Percentiles rank a stretch among this genome's conserved stretches.
Evolutionary conservation across 2,329 filamentous ascomycete species (phyloP).

Genomic region (Neofusicoccum kwambonambiense): DNA sequence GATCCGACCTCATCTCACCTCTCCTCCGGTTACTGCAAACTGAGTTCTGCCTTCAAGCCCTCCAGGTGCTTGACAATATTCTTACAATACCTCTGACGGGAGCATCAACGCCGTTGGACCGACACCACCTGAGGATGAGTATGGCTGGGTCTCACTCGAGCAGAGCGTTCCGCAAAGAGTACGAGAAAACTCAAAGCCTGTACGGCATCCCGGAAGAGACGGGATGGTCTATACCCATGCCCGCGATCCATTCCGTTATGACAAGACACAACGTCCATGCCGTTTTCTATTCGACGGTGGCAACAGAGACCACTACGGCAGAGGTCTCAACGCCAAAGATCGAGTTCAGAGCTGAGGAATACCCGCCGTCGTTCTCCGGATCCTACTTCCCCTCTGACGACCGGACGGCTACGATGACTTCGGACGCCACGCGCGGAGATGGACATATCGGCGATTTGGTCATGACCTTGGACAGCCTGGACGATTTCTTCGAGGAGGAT

Average conservation of each 20-base stretch:
- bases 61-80: conserved; percentile 90
- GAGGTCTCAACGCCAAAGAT: conserved; percentile 76
- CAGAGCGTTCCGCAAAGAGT: conserved; percentile 85
- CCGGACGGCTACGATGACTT: conserved; percentile 88
- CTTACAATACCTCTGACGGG: conserved; percentile 77
- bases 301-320: conserved; percentile 48
- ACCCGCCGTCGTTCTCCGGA: conserved; percentile 53
- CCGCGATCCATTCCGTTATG: conserved; percentile 80
- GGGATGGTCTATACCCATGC: conserved; percentile 93
- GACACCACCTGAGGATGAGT: conserved; percentile 94
- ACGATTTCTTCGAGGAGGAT: conserved; percentile 56
- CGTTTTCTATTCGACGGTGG: conserved; percentile 88
- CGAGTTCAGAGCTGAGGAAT: conserved; percentile 90
- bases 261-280: conserved; percentile 93
- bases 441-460: conserved; percentile 80
- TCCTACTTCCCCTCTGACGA: conserved; percentile 67
- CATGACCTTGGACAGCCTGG: conserved; percentile 54
- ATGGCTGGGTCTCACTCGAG: conserved; percentile 85
- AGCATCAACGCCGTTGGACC: conserved; percentile 75
- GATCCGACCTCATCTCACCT: conserved; percentile 92
- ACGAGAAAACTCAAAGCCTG: conserved; percentile 87
- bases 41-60: conserved; percentile 86
- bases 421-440: conserved; percentile 73
- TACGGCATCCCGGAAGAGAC: conserved; percentile 96
- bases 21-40: conserved; percentile 86